A percentile compares a stretch with the other conserved stretches of the same genome.
Evolutionary conservation across 2,329 filamentous ascomycete genomes (phyloP).

Genomic region (Magnaporthales sp.): DNA sequence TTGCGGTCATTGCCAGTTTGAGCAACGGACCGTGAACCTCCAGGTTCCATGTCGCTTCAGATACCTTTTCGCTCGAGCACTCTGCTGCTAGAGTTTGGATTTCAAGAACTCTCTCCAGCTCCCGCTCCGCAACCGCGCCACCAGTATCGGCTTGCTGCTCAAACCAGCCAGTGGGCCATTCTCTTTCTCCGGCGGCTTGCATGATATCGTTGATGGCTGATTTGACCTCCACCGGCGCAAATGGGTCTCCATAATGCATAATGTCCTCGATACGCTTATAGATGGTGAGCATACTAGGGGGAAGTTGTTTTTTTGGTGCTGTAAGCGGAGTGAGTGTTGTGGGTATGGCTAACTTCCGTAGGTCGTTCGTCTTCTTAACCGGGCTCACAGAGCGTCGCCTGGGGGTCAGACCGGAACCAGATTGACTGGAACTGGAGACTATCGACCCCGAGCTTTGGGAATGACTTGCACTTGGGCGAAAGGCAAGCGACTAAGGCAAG

Average conservation of each 20-base stretch:
- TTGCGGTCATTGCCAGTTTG: neutral
- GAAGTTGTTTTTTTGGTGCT: neutral
- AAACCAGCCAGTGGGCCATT: neutral
- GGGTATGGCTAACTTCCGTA: no score
- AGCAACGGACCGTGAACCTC: neutral
- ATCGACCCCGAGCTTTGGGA: no score
- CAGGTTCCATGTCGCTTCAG: neutral
- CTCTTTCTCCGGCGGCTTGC: neutral
- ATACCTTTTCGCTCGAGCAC: neutral
- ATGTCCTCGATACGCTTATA: no score
- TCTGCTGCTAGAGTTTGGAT: neutral
- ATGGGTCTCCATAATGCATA: no score
- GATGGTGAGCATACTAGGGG: no score
- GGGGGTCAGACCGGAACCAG: no score
- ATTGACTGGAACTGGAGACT: no score
- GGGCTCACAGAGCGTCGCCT: no score
- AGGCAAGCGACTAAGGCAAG: no score
- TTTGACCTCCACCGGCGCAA: no score
- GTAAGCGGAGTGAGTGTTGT: neutral
- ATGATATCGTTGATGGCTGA: neutral
- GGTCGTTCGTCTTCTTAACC: no score
- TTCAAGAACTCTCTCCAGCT: neutral
- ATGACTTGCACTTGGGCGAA: no score
- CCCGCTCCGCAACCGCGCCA: neutral
- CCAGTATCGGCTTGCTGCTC: neutral